Evolutionary conservation across 805 yeast genomes (phyloP), one percentile per base, ranked within the genome.

Genomic region (Hanseniaspora mollemarum): DNA sequence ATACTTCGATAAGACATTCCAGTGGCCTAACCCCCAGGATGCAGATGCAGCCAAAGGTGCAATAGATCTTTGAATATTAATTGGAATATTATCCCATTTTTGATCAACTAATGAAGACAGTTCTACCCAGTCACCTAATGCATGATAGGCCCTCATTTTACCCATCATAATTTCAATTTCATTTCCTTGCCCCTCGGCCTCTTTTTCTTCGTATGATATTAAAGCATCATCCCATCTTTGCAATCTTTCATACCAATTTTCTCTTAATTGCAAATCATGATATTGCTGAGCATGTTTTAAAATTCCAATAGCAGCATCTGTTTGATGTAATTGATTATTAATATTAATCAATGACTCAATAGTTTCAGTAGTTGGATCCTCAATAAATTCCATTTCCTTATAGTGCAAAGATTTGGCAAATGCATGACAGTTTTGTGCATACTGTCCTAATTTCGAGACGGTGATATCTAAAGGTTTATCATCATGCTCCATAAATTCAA

Each of bases 31-130:
- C 15, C 97, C 96, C 98, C 98, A 92, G 1, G 97, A 87, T 1
- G 98, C 96, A 2, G 97, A 96, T 0, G 98, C 98, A 0, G 97
- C 98, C 49, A 94, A 69, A 0, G 98, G 97, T 1, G 98, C 98
- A 58, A 92, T 87, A 5, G 81, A 77, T 51, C 95, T 72, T 57
- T 81, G 76, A 36, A 79, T 77, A 16, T 87, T 95, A 26, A 80
- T 72, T 1, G 85, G 71, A 0, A 94, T 76, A 28, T 72, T 70
- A 18, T 69, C 71, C 99, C 99, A 92, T 61, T 85, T 87, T 39
- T 79, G 81, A 57, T 80, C 81, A 0, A 96, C 95, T 51, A 92
- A 68, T 54, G 82, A 83, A 10, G 94, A 81, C 22, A 94, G 70
- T 57, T 82, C 83, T 55, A 90, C 97, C 97, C 98, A 94, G 66